Base-by-base conservation (phyloP, 148 eudicot genomes). In the Simmondsia chinensis region DNA sequence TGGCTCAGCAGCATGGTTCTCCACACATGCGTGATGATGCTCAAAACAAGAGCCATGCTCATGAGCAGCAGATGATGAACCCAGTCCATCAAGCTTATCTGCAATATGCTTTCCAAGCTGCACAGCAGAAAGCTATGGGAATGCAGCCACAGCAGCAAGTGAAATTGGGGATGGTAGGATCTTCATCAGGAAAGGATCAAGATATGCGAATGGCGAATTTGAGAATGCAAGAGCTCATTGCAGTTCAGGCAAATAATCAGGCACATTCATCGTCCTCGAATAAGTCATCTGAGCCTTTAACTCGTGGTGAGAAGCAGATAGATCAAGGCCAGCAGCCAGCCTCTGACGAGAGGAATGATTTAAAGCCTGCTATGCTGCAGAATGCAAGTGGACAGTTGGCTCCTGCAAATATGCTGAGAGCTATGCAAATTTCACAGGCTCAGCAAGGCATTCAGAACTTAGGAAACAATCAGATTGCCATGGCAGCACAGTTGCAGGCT, bases 401-500 rank as follows among this genome's bases (percentile, higher is more conserved):
- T 42, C 59, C 62, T 52, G 61, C 60, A 46, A 75, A 72, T 64
- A 20, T 56, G 0, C 45, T 63, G 51, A 69, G 73, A 60, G 61
- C 93, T 28, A 64, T 71, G 56, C 76, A 69, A 53, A 49, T 64
- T 19, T 59, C 71, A 14, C 86, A 70, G 39, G 56, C 47, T 39
- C 91, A 77, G 30, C 79, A 77, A 39, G 76, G 64, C 39, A 39
- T 63, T 14, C 83, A 71, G 54, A 74, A 58, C 71, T 57, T 64
- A 59, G 60, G 77, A 18, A 77, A 67, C 54, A 75, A 44, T 45
- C 87, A 52, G 39, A 50, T 73, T 30, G 61, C 93, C 23, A 60
- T 76, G 87, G 93, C 88, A 39, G 88, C 94, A 23, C 89, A 91
- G 59, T 50, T 91, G 70, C 96, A 83, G 60, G 93, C 86, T 20